Percentiles rank a stretch among this genome's conserved stretches.
These are phyloP conservation scores for Nyssa sinensis DNA, from an alignment of 148 eudicot genomes.

Conservation along the genomic window DNA sequence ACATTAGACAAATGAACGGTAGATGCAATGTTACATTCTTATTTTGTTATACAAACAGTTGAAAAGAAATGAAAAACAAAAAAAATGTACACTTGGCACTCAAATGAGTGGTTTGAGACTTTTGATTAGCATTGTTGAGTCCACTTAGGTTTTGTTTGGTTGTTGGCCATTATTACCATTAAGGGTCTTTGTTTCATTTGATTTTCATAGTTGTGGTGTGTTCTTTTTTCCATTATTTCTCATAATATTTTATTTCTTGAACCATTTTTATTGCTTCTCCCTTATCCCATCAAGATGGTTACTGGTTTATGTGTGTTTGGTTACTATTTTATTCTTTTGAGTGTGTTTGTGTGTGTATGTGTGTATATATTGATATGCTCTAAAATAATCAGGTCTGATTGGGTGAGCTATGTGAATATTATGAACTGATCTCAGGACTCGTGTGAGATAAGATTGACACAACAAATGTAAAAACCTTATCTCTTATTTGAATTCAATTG, in stretches of 20 bases:
- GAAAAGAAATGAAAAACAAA: neutral
- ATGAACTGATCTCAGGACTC: too few relatives aligned
- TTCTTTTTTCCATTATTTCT: neutral
- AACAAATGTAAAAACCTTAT: too few relatives aligned
- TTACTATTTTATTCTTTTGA: too few relatives aligned
- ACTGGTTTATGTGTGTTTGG: too few relatives aligned
- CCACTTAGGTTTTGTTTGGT: neutral
- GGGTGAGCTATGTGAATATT: too few relatives aligned
- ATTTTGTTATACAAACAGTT: neutral
- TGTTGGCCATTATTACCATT: neutral
- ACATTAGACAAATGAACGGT: neutral
- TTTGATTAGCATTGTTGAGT: neutral
- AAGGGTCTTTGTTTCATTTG: neutral
- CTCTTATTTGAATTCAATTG: too few relatives aligned
- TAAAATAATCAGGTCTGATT: too few relatives aligned
- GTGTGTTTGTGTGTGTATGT: too few relatives aligned
- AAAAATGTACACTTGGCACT: neutral
- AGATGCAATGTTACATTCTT: neutral
- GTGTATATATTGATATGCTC: too few relatives aligned
- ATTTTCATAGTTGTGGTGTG: neutral
- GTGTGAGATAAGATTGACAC: too few relatives aligned
- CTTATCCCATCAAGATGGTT: neutral
- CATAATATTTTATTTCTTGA: neutral
- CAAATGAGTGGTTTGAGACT: neutral
- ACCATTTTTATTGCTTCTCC: neutral